phyloP scores from a whole-genome alignment of 2,329 filamentous ascomycete species.

The Stylonectria norvegica region DNA sequence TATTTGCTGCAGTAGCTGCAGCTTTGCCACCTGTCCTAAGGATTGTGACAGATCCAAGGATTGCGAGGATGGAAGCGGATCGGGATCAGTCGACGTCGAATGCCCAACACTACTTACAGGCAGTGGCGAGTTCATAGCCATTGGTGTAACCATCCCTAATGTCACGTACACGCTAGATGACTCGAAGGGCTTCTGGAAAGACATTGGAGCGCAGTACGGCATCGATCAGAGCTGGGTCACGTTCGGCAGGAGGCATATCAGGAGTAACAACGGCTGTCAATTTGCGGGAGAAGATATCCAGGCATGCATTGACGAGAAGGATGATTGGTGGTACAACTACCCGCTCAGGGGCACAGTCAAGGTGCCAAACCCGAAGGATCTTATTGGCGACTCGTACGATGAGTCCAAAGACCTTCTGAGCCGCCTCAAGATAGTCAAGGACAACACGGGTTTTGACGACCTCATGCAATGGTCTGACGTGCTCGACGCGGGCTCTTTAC shows the following conservation, averaged over 20 bases:
- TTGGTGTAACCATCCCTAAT: constrained; percentile 12
- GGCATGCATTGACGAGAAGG: constrained; percentile 5
- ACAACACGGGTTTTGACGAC: not conserved
- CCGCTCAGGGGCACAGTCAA: constrained; percentile 12
- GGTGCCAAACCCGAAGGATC: constrained; percentile 19
- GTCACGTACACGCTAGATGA: constrained; percentile 14
- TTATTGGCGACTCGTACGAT: constrained; percentile 16
- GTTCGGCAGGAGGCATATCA: constrained; percentile 9
- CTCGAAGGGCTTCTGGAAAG: constrained; percentile 15
- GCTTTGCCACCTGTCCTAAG: constrained; percentile 1
- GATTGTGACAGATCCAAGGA: constrained; percentile 4
- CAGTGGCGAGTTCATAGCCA: too few species aligned
- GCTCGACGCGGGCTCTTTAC: constrained; percentile 13
- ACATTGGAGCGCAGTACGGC: too few species aligned
- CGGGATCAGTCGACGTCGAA: not conserved
- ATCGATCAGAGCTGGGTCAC: constrained; percentile 13
- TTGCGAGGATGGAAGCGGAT: constrained; percentile 6
- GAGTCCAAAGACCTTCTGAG: constrained; percentile 10
- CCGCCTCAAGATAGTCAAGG: constrained; percentile 4
- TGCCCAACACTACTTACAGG: constrained; percentile 13
- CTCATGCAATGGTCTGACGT: constrained; percentile 4
- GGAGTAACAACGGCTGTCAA: constrained; percentile 10
- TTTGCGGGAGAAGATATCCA: constrained; percentile 6
- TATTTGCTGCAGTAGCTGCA: constrained; percentile 9
- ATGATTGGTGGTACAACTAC: constrained; percentile 14